phyloP scores from a whole-genome alignment of 768 basidiomycete genomes.

The Xerocomellus dryophilus region DNA sequence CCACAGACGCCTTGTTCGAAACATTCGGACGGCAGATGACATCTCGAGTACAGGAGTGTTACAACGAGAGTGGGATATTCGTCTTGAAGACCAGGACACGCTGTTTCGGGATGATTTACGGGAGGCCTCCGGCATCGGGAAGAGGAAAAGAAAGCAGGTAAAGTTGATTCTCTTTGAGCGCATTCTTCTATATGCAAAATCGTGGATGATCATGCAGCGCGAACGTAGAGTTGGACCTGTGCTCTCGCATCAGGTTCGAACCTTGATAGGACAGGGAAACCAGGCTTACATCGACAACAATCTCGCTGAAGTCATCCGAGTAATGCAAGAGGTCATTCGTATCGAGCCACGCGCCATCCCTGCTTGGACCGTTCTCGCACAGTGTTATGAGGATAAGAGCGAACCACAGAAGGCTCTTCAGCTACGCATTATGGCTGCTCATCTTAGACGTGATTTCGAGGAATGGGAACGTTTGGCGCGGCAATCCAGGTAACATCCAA shows the following conservation, averaged over 20 bases:
- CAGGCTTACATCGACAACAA: slow-evolving; percentile 77
- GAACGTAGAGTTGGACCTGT: slow-evolving; percentile 14
- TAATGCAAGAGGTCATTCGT: slow-evolving; percentile 89
- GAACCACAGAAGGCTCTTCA: slow-evolving; percentile 19
- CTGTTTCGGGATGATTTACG: slow-evolving; percentile 69
- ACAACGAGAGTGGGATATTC: slow-evolving; percentile 9
- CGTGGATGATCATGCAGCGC: slow-evolving; percentile 1
- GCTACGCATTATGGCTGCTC: slow-evolving; percentile 44
- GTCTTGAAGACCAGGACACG: slow-evolving; percentile 54
- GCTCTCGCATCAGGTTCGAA: slow-evolving; percentile 17
- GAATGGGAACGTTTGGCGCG: slow-evolving; percentile 82
- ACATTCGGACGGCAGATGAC: slow-evolving; percentile 6
- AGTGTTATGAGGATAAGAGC: slow-evolving; percentile 15
- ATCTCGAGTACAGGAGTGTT: slow-evolving; percentile 14
- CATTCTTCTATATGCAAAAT: not conserved
- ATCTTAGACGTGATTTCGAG: slow-evolving; percentile 79
- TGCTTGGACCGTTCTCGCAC: slow-evolving; percentile 70
- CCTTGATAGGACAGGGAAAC: slow-evolving; percentile 75
- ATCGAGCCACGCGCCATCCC: slow-evolving; percentile 82
- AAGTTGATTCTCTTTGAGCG: not conserved
- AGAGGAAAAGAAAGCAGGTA: slow-evolving; percentile 46
- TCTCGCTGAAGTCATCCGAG: slow-evolving; percentile 62
- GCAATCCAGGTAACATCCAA: slow-evolving; percentile 61
- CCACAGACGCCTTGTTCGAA: slow-evolving; percentile 3
- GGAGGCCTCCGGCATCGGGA: slow-evolving; percentile 67